These are phyloP conservation scores for Hymenoscyphus occultus DNA, from an alignment of 2,329 filamentous ascomycete genomes.

Conservation along the genomic window DNA sequence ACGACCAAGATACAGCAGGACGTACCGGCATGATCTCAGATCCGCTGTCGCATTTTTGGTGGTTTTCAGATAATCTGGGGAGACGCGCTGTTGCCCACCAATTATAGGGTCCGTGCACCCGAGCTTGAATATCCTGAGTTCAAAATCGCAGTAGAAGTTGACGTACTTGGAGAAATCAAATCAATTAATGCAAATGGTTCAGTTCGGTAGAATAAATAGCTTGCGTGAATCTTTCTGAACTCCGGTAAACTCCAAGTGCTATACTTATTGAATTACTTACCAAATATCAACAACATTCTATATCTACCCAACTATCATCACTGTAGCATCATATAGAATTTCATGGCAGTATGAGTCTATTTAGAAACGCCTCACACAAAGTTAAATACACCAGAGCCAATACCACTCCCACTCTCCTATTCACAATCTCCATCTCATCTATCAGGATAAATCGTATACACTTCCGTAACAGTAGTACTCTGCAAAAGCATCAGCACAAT, in stretches of 20 bases:
- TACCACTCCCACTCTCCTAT: background rate
- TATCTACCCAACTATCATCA: too few species aligned
- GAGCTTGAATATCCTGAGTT: background rate
- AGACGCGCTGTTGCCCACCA: background rate
- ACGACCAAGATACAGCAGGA: constrained; percentile 61
- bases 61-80: constrained; percentile 1
- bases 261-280: too few species aligned
- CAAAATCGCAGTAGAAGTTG: background rate
- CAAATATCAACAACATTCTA: too few species aligned
- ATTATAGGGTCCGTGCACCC: background rate
- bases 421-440: background rate
- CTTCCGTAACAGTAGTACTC: constrained; percentile 19
- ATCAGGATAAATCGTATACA: constrained; percentile 19
- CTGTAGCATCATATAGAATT: background rate
- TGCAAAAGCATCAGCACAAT: constrained; percentile 1
- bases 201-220: too few species aligned
- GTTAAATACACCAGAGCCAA: background rate
- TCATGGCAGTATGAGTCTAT: background rate
- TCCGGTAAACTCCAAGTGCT: too few species aligned
- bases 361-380: background rate
- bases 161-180: too few species aligned
- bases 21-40: constrained; percentile 33
- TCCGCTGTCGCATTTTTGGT: constrained; percentile 17
- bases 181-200: too few species aligned
- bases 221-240: too few species aligned